Base-by-base conservation (phyloP, 345 rosid species). In the Balakata baccata region DNA sequence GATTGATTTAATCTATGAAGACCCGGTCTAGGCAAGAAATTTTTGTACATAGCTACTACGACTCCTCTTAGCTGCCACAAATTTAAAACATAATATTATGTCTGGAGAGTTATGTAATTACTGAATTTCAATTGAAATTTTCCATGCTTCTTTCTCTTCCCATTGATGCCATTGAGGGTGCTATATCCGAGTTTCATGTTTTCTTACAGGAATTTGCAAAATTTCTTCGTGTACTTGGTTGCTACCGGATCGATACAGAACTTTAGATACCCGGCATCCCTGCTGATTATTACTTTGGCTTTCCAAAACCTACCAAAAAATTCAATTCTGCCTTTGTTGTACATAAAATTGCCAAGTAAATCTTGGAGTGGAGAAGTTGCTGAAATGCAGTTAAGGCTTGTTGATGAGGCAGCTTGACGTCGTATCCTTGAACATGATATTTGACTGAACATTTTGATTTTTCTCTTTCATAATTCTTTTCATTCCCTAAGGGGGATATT, bases 161-260 rank as follows among this genome's bases (percentile, higher is more conserved):
- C 7, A 43, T 6, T 43, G 47, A 43, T 4, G 47, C 47, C 10
- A 10, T 43, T 43, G 10, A 3, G 10, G 11, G 5, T 17, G 47
- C 13, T n/a, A 10, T 16, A 38, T 63, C 8, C n/a, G 2, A 22
- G 43, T 38, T 56, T 37, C 64, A 46, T 72, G 46, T 1, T 65
- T 64, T 65, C 70, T 51, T 75, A 74, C 89, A 94, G 98, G 98
- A 94, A 79, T 88, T 89, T 51, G 81, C 92, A 0, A 77, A 84
- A 53, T 94, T 86, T 83, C 87, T 94, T 56, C 93, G 97, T 10
- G 81, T 94, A 56, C 93, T 94, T 16, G 98, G 98, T 52, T 87
- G 90, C 83, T 92, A 92, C 77, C 91, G 90, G 0, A 81, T 74
- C 68, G 95, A 89, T 76, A 56, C 69, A 39, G 16, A 41, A 51